Evolutionary conservation across 2,329 filamentous ascomycete genomes (phyloP), one percentile per base, ranked within the genome.

Genomic region (Pestalotiopsis sp.): DNA sequence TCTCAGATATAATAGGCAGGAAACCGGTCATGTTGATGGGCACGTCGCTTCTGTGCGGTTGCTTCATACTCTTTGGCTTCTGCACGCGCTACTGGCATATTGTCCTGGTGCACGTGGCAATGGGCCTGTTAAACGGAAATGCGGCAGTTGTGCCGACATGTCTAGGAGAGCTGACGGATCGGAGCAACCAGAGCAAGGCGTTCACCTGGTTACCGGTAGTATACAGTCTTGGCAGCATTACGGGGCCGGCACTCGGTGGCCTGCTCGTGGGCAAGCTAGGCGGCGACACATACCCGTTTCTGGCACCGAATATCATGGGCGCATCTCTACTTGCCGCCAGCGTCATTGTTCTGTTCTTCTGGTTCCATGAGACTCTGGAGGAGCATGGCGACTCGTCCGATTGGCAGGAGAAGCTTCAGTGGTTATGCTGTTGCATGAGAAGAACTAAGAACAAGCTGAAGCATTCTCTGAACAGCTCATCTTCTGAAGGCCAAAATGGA

Each of bases 171-270:
- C 92, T 99, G 66, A 99, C 96, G 1, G 95, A 98, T 78, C 90
- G 94, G 67, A 96, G 92, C 72, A 99, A 99, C 79, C 96, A 99
- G 84, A 96, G 93, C 76, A 88, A 89, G 66, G 96, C 94, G 0
- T 99, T 99, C 75, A 96, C 93, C 1, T 99, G 97, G 83, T 84
- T 99, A 57, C 96, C 96, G 0, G 92, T 98, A 52, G 91, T 98
- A n/a, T 99, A 99, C 80, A 95, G 95, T 4, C 85, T 99, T 41
- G 96, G 96, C 20, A 93, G 93, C 58, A 97, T 99, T 70, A 96
- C 95, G 0, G 96, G 96, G 0, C 96, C 96, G 0, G 90, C 97
- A 1, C 82, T 98, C n/a, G 96, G 96, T 14, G 96, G 96, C 0
- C 79, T 98, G 56, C 81, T 98, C 67, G 92, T 97, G 0, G 88